Percentiles rank a stretch among this genome's conserved stretches.
Evolutionary conservation across 2,329 filamentous ascomycete species (phyloP).

Genomic region (Pestalotiopsis sp.): DNA sequence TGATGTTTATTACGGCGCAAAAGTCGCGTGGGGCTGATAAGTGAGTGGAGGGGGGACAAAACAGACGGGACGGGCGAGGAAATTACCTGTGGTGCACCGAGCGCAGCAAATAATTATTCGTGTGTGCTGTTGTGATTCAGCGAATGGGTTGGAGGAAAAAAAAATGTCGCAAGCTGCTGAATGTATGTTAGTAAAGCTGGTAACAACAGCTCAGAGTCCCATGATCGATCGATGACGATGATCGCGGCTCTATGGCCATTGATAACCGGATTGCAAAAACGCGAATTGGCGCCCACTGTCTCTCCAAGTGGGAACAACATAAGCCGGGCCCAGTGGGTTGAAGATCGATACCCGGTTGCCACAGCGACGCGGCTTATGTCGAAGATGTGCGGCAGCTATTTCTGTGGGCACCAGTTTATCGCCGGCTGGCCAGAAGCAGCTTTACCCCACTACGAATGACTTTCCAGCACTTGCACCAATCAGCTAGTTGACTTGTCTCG

Average conservation of each 20-base stretch:
- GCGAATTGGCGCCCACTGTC: slow-evolving; percentile 3
- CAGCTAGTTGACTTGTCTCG: not conserved
- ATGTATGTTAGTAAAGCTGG: not conserved
- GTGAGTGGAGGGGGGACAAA: not conserved
- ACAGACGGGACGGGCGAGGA: not conserved
- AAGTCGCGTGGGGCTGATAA: not conserved
- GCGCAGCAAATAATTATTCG: not conserved
- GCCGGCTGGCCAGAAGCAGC: not conserved
- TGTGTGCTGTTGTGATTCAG: not conserved
- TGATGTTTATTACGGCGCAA: slow-evolving; percentile 1
- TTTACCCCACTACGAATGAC: not conserved
- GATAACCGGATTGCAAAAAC: slow-evolving; percentile 5
- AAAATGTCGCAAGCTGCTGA: not conserved
- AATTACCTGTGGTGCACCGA: not conserved
- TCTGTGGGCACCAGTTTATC: not conserved
- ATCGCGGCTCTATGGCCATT: slow-evolving; percentile 2
- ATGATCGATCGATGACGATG: slow-evolving; percentile 5
- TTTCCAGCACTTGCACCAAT: not conserved
- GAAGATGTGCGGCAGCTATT: not conserved
- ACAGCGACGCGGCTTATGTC: not conserved
- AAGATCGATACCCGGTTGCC: slow-evolving; percentile 4
- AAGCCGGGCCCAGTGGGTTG: not conserved
- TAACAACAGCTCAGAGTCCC: not conserved
- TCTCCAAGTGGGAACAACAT: slow-evolving; percentile 9
- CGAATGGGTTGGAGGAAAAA: not conserved